Conservation (phyloP, 768 basidiomycete species). For the Termitomyces heimii region DNA sequence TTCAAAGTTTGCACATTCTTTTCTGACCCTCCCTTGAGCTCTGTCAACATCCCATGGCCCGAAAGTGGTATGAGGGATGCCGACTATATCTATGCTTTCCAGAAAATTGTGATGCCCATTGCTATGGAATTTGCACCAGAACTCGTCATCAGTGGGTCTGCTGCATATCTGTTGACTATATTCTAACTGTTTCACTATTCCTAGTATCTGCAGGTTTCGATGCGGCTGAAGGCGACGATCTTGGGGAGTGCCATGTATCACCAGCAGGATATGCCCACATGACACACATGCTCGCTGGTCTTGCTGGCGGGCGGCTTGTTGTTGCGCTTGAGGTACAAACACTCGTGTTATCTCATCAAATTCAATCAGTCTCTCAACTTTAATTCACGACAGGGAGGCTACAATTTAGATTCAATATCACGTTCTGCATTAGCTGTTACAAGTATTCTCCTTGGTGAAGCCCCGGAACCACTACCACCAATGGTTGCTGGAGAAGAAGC, state of each 20-base stretch:
- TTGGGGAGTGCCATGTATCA: constrained; percentile 88
- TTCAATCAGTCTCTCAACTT: neutral
- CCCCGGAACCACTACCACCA: constrained; percentile 69
- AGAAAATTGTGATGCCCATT: constrained; percentile 94
- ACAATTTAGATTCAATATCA: constrained; percentile 87
- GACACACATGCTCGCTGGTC: constrained; percentile 91
- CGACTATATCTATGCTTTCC: constrained; percentile 96
- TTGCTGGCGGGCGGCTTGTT: constrained; percentile 85
- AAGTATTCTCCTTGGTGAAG: constrained; percentile 82
- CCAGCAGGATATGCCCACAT: constrained; percentile 96
- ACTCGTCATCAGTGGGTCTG: constrained; percentile 81
- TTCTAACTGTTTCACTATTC: constrained; percentile 1
- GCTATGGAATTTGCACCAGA: constrained; percentile 96
- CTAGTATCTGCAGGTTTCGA: constrained; percentile 98
- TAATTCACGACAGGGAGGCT: constrained; percentile 68
- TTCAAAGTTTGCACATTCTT: constrained; percentile 1
- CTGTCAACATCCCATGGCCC: constrained; percentile 97
- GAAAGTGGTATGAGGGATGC: constrained; percentile 84
- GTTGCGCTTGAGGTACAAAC: constrained; percentile 83
- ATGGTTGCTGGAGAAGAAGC: constrained; percentile 74
- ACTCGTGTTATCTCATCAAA: neutral
- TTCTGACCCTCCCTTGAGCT: constrained; percentile 38
- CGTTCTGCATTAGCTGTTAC: constrained; percentile 84
- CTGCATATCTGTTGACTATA: neutral
- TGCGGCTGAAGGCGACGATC: constrained; percentile 86